Percentiles rank a stretch among this genome's conserved stretches.
Evolutionary conservation across 441 rosid genomes (phyloP).

Genomic region (Biscutella laevigata): DNA sequence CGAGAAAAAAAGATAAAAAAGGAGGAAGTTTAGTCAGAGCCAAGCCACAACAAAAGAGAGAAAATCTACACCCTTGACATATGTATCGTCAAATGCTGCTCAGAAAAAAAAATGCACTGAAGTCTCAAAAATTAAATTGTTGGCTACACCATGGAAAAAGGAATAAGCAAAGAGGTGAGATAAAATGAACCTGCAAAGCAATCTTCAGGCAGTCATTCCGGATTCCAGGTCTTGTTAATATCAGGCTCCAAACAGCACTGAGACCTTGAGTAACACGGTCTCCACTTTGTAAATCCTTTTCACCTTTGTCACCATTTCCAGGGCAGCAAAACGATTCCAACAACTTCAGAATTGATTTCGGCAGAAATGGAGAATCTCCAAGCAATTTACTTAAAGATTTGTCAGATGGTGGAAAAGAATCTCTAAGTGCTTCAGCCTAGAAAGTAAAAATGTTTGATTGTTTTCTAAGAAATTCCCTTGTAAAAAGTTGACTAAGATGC

Average conservation of each 20-base stretch:
- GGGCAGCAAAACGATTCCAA: constrained; percentile 81
- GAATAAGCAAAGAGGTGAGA: constrained; percentile 8
- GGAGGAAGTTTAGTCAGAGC: neutral
- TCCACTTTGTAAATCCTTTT: constrained; percentile 64
- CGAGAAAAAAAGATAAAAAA: constrained; percentile 19
- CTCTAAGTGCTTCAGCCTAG: constrained; percentile 92
- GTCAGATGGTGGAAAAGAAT: constrained; percentile 94
- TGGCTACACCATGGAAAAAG: constrained; percentile 2
- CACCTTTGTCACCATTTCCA: constrained; percentile 47
- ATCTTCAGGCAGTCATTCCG: constrained; percentile 81
- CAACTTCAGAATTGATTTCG: constrained; percentile 72
- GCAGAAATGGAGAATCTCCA: constrained; percentile 87
- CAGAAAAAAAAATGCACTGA: neutral
- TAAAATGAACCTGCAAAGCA: constrained; percentile 73
- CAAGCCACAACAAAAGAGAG: constrained; percentile 3
- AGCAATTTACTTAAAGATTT: constrained; percentile 92
- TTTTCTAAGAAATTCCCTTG: constrained; percentile 18
- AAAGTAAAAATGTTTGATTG: constrained; percentile 23
- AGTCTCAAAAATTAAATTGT: neutral
- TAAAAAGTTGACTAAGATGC: constrained; percentile 12
- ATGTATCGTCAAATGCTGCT: neutral
- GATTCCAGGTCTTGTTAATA: constrained; percentile 77
- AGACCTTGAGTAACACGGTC: constrained; percentile 99
- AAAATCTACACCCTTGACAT: neutral
- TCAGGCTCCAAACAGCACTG: constrained; percentile 86